Evolutionary conservation across 805 yeast species (phyloP).

Genomic region (Candida manassasensis): DNA sequence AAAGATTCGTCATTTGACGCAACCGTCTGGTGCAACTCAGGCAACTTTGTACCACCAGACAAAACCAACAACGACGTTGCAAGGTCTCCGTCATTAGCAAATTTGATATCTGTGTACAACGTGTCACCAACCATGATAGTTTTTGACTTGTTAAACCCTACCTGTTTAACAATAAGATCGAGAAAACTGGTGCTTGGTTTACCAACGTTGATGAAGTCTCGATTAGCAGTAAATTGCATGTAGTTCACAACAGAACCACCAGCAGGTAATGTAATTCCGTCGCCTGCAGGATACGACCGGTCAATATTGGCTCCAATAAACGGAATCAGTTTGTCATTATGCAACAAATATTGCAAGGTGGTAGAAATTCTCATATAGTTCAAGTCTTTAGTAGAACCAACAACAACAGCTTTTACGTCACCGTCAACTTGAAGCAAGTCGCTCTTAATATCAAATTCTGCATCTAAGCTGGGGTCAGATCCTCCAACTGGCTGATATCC

Average conservation of each 20-base stretch:
- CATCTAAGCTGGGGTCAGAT: constrained; percentile 22
- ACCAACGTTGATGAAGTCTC: constrained; percentile 34
- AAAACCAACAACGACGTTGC: constrained; percentile 34
- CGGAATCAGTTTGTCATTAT: constrained; percentile 26
- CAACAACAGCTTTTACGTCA: constrained; percentile 37
- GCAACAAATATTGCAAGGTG: constrained; percentile 34
- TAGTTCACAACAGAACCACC: constrained; percentile 38
- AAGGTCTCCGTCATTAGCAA: constrained; percentile 36
- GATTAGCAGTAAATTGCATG: constrained; percentile 31
- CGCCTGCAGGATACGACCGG: constrained; percentile 35
- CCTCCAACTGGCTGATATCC: constrained; percentile 37
- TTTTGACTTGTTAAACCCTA: constrained; percentile 20
- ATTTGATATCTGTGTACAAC: constrained; percentile 38
- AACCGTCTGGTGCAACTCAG: constrained; percentile 17
- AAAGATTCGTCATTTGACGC: constrained; percentile 12
- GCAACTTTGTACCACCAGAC: constrained; percentile 30
- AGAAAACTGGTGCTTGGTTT: constrained; percentile 32
- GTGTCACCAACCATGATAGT: constrained; percentile 42
- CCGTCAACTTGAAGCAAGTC: constrained; percentile 29
- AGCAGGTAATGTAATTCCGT: constrained; percentile 35
- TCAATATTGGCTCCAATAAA: constrained; percentile 40
- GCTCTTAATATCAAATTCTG: constrained; percentile 20
- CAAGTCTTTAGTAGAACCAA: constrained; percentile 34
- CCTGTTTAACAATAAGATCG: constrained; percentile 23
- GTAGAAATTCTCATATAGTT: constrained; percentile 34